Conservation (phyloP, 805 yeast species). For the Starmerella floris region DNA sequence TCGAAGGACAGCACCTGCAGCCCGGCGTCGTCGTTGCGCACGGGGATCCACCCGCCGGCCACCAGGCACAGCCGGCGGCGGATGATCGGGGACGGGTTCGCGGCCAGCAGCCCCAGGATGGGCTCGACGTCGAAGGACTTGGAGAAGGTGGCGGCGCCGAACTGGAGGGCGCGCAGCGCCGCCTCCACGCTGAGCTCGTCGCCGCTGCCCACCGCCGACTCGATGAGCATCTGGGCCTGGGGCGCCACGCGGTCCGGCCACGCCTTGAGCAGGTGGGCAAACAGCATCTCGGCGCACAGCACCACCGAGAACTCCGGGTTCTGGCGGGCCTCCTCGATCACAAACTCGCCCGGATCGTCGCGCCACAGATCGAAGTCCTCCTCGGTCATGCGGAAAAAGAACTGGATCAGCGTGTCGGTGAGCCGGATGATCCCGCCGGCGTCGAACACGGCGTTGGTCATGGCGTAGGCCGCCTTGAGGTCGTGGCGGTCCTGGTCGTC, state of each 20-base stretch:
- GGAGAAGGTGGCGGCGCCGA: conserved; percentile 53
- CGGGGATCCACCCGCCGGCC: conserved; percentile 66
- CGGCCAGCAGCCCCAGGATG: conserved; percentile 49
- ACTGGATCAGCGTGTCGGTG: conserved; percentile 52
- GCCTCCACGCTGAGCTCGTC: conserved; percentile 65
- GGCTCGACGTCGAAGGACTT: conserved; percentile 38
- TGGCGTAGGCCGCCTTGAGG: conserved; percentile 41
- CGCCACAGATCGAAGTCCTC: conserved; percentile 71
- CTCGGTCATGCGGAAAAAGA: conserved; percentile 63
- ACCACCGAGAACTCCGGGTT: conserved; percentile 69
- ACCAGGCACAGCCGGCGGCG: conserved; percentile 66
- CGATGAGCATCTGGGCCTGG: conserved; percentile 37
- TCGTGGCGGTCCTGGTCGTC: conserved; percentile 55
- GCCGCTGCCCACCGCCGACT: conserved; percentile 27
- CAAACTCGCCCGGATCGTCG: conserved; percentile 86
- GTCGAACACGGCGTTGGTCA: conserved; percentile 38
- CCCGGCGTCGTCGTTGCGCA: conserved; percentile 43
- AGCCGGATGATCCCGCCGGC: conserved; percentile 37
- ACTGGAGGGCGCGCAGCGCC: conserved; percentile 67
- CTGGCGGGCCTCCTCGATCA: conserved; percentile 53
- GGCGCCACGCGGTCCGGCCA: conserved; percentile 48
- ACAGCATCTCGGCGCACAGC: conserved; percentile 78
- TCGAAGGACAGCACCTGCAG: conserved; percentile 42
- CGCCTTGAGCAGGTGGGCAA: conserved; percentile 53
- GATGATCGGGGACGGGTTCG: conserved; percentile 61